Evolutionary conservation across 768 basidiomycete species (phyloP).

Genomic region (Cantharellus anzutake): DNA sequence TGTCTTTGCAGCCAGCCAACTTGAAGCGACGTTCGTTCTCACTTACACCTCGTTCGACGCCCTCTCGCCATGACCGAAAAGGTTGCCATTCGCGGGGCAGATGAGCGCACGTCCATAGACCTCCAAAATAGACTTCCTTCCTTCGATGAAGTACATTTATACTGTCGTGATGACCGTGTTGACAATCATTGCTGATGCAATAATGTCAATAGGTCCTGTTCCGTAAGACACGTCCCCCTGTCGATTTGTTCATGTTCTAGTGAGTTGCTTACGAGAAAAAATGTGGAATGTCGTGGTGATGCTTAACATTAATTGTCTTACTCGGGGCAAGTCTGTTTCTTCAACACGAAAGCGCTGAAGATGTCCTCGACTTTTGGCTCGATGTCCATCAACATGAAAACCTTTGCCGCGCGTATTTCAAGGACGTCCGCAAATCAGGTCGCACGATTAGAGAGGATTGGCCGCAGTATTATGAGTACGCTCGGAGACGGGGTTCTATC

Average conservation of each 20-base stretch:
- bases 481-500: constrained; percentile 76
- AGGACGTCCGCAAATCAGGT: constrained; percentile 91
- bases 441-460: constrained; percentile 88
- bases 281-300: not conserved
- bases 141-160: not conserved
- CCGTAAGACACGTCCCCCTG: constrained; percentile 77
- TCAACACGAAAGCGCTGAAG: constrained; percentile 89
- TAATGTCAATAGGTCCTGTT: constrained; percentile 51
- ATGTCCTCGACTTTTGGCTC: constrained; percentile 95
- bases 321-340: constrained; percentile 55
- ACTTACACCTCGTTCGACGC: not conserved
- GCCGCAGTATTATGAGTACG: constrained; percentile 97
- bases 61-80: not conserved
- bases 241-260: constrained; percentile 99
- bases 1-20: not conserved
- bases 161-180: not conserved
- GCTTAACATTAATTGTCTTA: not conserved
- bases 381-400: constrained; percentile 99
- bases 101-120: not conserved
- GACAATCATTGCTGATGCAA: constrained; percentile 1
- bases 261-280: constrained; percentile 27
- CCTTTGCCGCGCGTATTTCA: constrained; percentile 95
- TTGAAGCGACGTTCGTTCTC: not conserved
- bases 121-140: not conserved
- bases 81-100: not conserved